A percentile compares a stretch with the other conserved stretches of the same genome.
Conservation (phyloP, 176 grass and related monocot genomes). For the Miscanthus lutarioriparius region DNA sequence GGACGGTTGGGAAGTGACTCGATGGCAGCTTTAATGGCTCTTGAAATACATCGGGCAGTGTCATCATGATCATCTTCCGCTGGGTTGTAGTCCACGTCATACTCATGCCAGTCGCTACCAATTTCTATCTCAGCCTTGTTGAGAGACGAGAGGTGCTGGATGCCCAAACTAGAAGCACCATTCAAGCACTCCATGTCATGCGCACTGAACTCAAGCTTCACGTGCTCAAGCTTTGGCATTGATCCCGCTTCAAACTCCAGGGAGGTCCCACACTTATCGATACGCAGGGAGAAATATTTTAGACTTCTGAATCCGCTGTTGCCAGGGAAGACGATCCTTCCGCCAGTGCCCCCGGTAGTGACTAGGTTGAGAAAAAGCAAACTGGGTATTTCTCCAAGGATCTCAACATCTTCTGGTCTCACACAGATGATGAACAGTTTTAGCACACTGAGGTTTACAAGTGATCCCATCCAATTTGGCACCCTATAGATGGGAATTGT, state of each 20-base stretch:
- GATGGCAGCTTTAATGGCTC: background rate
- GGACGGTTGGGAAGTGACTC: background rate
- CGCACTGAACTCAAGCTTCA: background rate
- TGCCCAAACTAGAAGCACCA: background rate
- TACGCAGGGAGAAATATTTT: background rate
- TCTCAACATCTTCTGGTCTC: slow-evolving; percentile 3
- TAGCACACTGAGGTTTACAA: background rate
- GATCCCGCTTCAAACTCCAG: background rate
- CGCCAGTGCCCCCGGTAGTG: background rate
- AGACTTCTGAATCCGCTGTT: background rate
- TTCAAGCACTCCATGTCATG: background rate
- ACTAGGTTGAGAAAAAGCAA: background rate
- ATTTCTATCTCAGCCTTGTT: background rate
- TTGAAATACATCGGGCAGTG: background rate
- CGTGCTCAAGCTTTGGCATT: background rate
- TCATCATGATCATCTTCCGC: background rate
- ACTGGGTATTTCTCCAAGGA: slow-evolving; percentile 27
- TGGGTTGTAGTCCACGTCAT: background rate
- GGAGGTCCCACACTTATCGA: background rate
- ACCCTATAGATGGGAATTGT: background rate
- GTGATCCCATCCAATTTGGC: slow-evolving; percentile 5
- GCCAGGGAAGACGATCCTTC: background rate
- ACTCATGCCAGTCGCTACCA: accelerated
- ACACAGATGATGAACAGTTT: background rate
- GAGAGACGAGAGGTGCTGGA: slow-evolving; percentile 1